phyloP scores from a whole-genome alignment of 768 basidiomycete genomes.

The Tulasnella sp. region DNA sequence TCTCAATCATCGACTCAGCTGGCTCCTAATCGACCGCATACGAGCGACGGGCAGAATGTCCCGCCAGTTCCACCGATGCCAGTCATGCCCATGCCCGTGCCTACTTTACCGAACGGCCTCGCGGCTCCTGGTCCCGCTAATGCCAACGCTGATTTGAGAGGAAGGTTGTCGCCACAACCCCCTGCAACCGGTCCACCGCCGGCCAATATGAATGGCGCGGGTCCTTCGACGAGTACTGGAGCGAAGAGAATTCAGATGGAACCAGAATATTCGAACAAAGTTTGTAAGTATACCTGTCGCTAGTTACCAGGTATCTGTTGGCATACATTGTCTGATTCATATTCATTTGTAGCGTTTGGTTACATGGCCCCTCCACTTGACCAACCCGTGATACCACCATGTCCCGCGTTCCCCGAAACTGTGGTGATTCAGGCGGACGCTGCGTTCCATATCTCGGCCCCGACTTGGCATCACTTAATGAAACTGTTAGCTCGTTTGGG shows the following conservation, averaged over 20 bases:
- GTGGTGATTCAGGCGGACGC: constrained; percentile 70
- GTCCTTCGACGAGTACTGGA: background rate
- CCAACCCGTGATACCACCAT: constrained; percentile 44
- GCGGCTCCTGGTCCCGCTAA: no score
- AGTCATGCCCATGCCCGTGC: background rate
- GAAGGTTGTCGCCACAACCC: background rate
- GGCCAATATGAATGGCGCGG: background rate
- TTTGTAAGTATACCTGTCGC: background rate
- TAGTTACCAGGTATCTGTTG: background rate
- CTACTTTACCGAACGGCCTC: background rate
- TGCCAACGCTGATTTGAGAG: background rate
- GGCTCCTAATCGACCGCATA: background rate
- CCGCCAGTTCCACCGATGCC: background rate
- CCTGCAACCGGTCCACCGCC: background rate
- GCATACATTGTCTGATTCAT: no score
- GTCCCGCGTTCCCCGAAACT: constrained; percentile 60
- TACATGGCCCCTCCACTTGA: background rate
- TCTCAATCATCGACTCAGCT: background rate
- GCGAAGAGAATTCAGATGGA: constrained; percentile 1
- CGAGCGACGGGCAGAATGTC: background rate
- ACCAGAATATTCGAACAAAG: background rate
- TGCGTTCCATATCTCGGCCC: constrained; percentile 68
- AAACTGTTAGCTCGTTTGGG: constrained; percentile 72
- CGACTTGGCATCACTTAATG: constrained; percentile 68
- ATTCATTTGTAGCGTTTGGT: constrained; percentile 16